Evolutionary conservation across 2,329 filamentous ascomycete species (phyloP).

Genomic region (Beauveria brongniartii): DNA sequence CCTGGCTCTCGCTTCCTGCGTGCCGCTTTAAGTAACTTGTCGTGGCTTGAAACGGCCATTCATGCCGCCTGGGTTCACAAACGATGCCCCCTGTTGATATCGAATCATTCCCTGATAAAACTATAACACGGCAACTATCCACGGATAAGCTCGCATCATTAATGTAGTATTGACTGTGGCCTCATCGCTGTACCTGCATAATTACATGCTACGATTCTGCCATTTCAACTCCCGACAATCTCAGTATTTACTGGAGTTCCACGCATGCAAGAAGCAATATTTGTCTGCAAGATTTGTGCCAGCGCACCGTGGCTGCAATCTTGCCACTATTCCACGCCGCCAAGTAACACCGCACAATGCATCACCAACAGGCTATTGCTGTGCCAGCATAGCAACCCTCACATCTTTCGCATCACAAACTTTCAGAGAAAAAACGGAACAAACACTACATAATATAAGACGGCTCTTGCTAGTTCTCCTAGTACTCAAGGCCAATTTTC

Average conservation of each 20-base stretch:
- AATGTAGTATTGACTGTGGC: background rate
- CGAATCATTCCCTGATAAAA: background rate
- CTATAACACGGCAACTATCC: background rate
- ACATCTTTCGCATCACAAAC: too few species aligned
- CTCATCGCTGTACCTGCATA: background rate
- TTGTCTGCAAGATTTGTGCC: background rate
- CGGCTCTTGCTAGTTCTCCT: background rate
- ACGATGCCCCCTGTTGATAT: background rate
- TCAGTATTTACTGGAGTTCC: background rate
- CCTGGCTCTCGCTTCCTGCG: background rate
- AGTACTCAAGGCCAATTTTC: background rate
- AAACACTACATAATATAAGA: background rate
- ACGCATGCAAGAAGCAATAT: background rate
- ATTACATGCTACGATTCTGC: background rate
- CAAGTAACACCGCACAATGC: background rate
- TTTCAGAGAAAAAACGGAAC: too few species aligned
- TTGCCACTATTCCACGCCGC: background rate
- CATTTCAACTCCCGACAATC: background rate
- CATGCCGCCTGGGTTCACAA: background rate
- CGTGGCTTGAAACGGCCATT: slow-evolving; percentile 1
- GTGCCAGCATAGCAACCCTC: background rate
- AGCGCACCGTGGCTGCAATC: background rate
- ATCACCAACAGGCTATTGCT: background rate
- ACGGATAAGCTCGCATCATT: background rate
- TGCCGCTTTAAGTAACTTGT: background rate